Evolutionary conservation across 768 basidiomycete genomes (phyloP), one percentile per base, ranked within the genome.

Genomic region (Bullera alba): DNA sequence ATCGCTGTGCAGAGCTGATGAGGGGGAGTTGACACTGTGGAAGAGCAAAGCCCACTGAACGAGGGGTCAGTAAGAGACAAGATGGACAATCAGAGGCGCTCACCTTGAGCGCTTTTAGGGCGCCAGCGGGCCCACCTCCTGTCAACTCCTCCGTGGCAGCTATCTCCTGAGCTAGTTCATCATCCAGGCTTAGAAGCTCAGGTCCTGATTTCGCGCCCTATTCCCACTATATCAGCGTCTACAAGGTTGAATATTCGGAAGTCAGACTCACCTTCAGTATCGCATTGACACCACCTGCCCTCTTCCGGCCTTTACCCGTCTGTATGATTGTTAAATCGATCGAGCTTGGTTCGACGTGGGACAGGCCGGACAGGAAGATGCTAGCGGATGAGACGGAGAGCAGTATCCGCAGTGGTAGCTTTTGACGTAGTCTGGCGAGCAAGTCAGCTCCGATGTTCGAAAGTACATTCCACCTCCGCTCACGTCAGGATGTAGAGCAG

Each of bases 401-500:
- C 10, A 68, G 39, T 26, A 65, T 41, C 8, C 63, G 47, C 17
- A 63, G 34, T 2, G 58, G 66, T 4, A 68, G 10, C 3, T 38
- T 27, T 8, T 51, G 47, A 38, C 60, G 61, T 16, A 60, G 42
- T 12, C 62, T 63, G 34, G 19, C n/a, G 44, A 17, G 12, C 23
- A 10, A 28, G 22, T 36, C 42, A 48, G 30, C 42, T 7, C 4
- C 21, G 5, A 19, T 10, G 15, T 30, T 17, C 8, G 17, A 22
- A 17, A 51, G 46, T 7, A 35, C 34, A 27, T 27, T 25, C 8
- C 14, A 6, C 22, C 10, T 19, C 12, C 23, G 58, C 57, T 44
- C 21, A 62, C 63, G 57, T 48, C 2, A 68, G 38, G 44, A 63
- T 57, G 39, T 68, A 63, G 27, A 61, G 57, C 1, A 68, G 50